Base-by-base conservation (phyloP, 1,284 basidiomycete species). In the Cystobasidium slooffiae region DNA sequence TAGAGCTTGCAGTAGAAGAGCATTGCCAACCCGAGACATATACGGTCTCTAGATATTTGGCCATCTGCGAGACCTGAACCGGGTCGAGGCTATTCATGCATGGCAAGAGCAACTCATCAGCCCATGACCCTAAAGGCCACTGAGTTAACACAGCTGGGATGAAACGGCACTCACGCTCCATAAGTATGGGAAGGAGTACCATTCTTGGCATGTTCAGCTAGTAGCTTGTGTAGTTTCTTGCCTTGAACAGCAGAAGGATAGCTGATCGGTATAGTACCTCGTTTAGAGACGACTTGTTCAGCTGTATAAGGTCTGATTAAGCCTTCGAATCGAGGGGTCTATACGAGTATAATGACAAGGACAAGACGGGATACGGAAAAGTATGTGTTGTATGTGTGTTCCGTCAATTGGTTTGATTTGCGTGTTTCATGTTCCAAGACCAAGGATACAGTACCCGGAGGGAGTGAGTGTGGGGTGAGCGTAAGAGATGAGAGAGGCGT, bases 11-110 rank as follows among this genome's bases (percentile, higher is more conserved):
- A 75, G 94, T 97, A 58, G 90, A 92, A 47, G 89, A 88, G 31
- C 91, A 93, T 89, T 81, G 93, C 95, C 96, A 99, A 37, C 96
- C 96, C 51, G 93, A 97, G 37, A 99, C 87, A 82, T 99, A 99
- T 62, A 98, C 91, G 24, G 93, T 91, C 81, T 98, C 93, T 80
- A 97, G 93, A 83, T 94, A 88, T 80, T 88, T 88, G 8, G 94
- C 97, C 94, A 98, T 97, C 83, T 99, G 96, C 0, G 87, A 87
- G 53, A 88, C 87, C 85, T 99, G 96, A 14, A 99, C 94, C 1
- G 95, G 94, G 84, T 99, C 97, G 77, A 99, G 89, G 43, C 93
- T 95, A n/a, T 9, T 16, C 41, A 68, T 47, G 52, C 58, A 67
- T 43, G 51, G 18, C 7, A 43, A 2, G 53, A 12, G 31, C 20